Evolutionary conservation across 2,329 filamentous ascomycete species (phyloP).

Genomic region (Lachnum nothofagi): DNA sequence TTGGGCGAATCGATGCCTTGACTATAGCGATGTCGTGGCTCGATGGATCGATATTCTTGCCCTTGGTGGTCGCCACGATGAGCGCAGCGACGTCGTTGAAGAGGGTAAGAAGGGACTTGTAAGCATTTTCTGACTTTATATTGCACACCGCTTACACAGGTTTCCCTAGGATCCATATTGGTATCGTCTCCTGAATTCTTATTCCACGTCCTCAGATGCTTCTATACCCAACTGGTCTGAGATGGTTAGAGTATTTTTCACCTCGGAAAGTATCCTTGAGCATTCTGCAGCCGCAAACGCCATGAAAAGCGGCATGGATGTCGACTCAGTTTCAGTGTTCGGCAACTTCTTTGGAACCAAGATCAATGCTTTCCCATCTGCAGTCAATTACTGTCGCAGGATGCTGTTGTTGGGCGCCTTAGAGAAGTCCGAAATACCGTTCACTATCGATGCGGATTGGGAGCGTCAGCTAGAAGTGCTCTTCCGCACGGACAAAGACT

Average conservation of each 20-base stretch:
- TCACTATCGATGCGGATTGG: constrained; percentile 71
- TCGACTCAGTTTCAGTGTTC: constrained; percentile 36
- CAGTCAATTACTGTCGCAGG: constrained; percentile 63
- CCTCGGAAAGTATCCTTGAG: constrained; percentile 30
- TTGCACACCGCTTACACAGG: constrained; percentile 2
- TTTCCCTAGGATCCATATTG: constrained; percentile 52
- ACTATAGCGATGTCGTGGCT: constrained; percentile 71
- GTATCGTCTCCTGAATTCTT: constrained; percentile 58
- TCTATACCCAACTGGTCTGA: constrained; percentile 48
- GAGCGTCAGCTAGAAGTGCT: constrained; percentile 70
- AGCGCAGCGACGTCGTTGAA: constrained; percentile 78
- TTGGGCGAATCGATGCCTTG: constrained; percentile 83
- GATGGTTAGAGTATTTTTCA: constrained; percentile 48
- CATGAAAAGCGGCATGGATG: constrained; percentile 37
- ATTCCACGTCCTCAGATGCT: constrained; percentile 38
- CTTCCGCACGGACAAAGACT: constrained; percentile 63
- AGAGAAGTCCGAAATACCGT: constrained; percentile 26
- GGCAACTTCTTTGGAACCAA: constrained; percentile 38
- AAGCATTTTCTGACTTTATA: constrained; percentile 44
- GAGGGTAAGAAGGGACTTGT: constrained; percentile 87
- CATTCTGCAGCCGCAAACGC: constrained; percentile 30
- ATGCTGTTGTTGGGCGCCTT: constrained; percentile 54
- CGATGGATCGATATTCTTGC: constrained; percentile 88
- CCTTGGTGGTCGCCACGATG: constrained; percentile 58
- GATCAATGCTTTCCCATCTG: constrained; percentile 58